Evolutionary conservation across 1,139 yeast species (phyloP), one percentile per base, ranked within the genome.

Genomic region (Candida labiduridarum): DNA sequence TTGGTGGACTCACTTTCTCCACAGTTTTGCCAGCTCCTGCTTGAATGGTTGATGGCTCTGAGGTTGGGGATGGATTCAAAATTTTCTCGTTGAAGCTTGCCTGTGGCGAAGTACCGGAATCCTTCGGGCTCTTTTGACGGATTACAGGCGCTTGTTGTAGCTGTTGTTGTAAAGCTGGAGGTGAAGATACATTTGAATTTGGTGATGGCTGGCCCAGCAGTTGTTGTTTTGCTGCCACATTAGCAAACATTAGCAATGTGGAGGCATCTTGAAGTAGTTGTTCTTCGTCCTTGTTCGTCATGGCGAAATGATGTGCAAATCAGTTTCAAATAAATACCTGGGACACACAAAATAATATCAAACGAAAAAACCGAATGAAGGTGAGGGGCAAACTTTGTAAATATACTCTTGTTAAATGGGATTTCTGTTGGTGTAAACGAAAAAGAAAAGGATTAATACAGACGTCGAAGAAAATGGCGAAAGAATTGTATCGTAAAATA

Each of bases 241-340:
- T 81, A 27, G 87, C 85, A 64, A 84, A 82, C 86, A 82, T 79
- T 52, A 83, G 68, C 48, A 84, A 67, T 18, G 87, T 80, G n/a
- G 87, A 82, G 2, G 89, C 88, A 67, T 83, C 87, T 57, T 80
- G 82, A 14, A 81, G 66, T 29, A 80, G 69, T 62, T 72, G 78
- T 49, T 71, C 71, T 54, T 73, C 74, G 44, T 60, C 58, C 44
- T 55, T 49, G 41, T 55, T 53, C 9, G 55, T 50, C 59, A 56
- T 56, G 38, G 15, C 11, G 14, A 30, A 22, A 39, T 22, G 25
- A 22, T 22, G 25, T 22, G 4, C 25, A 16, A 35, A 35, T 10
- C 39, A 35, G 22, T n/a, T 35, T 10, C 15, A 35, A 35, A 35
- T 35, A 35, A 14, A 16, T 35, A 35, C 14, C 12, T 16, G 31